These are phyloP conservation scores for Penicillium brevicompactum DNA, from an alignment of 2,329 filamentous ascomycete genomes.

Conservation along the genomic window DNA sequence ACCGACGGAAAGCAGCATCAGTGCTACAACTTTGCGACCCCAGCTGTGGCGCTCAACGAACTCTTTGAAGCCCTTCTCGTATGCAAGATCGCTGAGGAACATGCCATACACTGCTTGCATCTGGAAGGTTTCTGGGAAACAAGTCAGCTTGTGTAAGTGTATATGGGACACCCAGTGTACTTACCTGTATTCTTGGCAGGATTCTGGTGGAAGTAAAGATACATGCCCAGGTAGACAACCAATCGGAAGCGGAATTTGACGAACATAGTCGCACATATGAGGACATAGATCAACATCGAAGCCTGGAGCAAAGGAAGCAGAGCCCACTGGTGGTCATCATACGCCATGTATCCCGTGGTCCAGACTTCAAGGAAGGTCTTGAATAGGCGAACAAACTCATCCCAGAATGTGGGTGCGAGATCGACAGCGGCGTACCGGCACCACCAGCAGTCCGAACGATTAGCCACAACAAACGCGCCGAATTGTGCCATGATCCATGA, in stretches of 20 bases:
- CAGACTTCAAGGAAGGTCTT: conserved; percentile 52
- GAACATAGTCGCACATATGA: conserved; percentile 46
- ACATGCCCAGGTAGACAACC: conserved; percentile 48
- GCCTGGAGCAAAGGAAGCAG: conserved; percentile 53
- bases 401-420: conserved; percentile 45
- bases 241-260: conserved; percentile 53
- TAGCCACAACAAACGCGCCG: conserved; percentile 52
- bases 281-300: conserved; percentile 54
- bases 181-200: conserved; percentile 49
- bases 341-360: conserved; percentile 55
- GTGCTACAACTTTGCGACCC: conserved; percentile 40
- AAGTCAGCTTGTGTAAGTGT: neutral
- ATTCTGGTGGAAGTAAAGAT: conserved; percentile 54
- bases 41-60: conserved; percentile 48
- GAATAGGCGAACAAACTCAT: conserved; percentile 50
- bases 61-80: conserved; percentile 49
- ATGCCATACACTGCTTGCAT: conserved; percentile 56
- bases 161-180: conserved; percentile 7
- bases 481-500: conserved; percentile 54
- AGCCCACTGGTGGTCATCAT: conserved; percentile 60
- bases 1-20: conserved; percentile 45
- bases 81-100: conserved; percentile 55
- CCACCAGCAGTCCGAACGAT: conserved; percentile 54
- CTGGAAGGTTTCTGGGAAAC: conserved; percentile 56
- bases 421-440: conserved; percentile 53